Base-by-base conservation (phyloP, 371 early-diverging fungal genomes). In the Mucor saturninus region DNA sequence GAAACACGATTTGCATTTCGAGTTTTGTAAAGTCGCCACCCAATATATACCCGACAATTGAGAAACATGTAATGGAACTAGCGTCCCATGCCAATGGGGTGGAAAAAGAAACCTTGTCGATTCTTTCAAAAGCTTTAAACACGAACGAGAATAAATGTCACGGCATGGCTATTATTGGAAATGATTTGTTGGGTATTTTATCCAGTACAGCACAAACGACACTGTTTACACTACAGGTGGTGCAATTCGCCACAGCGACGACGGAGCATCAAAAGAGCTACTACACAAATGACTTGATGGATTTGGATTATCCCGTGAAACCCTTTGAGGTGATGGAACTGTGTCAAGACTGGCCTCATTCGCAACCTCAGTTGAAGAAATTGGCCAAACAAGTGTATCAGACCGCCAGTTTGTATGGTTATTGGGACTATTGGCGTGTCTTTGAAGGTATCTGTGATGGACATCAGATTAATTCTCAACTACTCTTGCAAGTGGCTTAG, bases 41-140 rank as follows among this genome's bases (percentile, higher is more conserved):
- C 5, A 77, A 67, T 9, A 74, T 72, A 15, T 72, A 74, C 14
- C 83, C 84, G 45, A 86, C 84, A 7, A 67, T 77, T 53, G 76
- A 68, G n/a, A 74, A 67, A 50, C 69, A 80, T 54, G 42, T 71
- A 11, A n/a, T 76, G 13, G 58, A 59, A 8, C 21, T 70, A 13
- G 64, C 67, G 14, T 38, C 67, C 3, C 30, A 59, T 11, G 54
- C 69, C 1, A 56, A 70, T 15, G 14, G 32, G 8, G 66, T 64
- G 42, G 73, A 75, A 56, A 21, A 43, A 38, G 73, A 77, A n/a
- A 43, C 62, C 15, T 13, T 62, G 5, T n/a, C 9, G 3, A 43
- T 69, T 2, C 42, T 77, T n/a, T 65, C 67, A 3, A 45, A 61
- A 43, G 35, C 69, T 8, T 30, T 70, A 26, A 42, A 60, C 5